Percentiles rank a stretch among this genome's conserved stretches.
Evolutionary conservation across 2,329 filamentous ascomycete species (phyloP).

Genomic region (Rhexocercosporidium sp.): DNA sequence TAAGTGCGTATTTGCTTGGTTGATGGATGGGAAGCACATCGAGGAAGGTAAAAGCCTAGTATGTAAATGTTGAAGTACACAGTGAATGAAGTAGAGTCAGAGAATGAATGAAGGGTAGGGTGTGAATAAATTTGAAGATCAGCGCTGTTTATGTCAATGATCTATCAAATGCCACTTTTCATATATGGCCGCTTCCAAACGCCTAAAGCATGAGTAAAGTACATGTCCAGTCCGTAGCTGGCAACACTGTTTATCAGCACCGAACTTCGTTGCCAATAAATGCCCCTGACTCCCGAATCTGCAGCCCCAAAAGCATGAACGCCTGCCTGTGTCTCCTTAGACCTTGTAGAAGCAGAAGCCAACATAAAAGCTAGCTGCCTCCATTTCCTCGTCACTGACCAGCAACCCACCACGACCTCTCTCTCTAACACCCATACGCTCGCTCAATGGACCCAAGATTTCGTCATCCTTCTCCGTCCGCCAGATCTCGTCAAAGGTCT

Average conservation of each 20-base stretch:
- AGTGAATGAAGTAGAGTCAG: background rate
- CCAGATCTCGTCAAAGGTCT: slow-evolving; percentile 90
- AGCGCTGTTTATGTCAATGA: background rate
- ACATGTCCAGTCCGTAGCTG: background rate
- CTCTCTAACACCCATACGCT: slow-evolving; percentile 92
- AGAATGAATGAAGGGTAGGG: background rate
- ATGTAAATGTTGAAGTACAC: background rate
- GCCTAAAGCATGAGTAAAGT: background rate
- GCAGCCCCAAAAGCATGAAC: background rate
- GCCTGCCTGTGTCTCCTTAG: slow-evolving; percentile 45
- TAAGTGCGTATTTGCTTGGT: background rate
- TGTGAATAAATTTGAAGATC: background rate
- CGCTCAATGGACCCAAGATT: slow-evolving; percentile 81
- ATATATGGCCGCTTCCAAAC: background rate
- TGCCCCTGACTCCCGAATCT: background rate
- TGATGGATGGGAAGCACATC: no score
- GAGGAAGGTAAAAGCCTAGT: no score
- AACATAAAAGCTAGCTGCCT: slow-evolving; percentile 89
- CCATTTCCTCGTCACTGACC: slow-evolving; percentile 86
- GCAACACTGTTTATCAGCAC: background rate
- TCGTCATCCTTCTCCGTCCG: slow-evolving; percentile 86
- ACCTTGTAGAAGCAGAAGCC: slow-evolving; percentile 98
- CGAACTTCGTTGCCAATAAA: background rate
- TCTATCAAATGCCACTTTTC: background rate
- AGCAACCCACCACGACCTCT: slow-evolving; percentile 67